These are phyloP conservation scores for Oryza glaberrima DNA, from an alignment of 176 grass and related monocot species.

Conservation along the genomic window DNA sequence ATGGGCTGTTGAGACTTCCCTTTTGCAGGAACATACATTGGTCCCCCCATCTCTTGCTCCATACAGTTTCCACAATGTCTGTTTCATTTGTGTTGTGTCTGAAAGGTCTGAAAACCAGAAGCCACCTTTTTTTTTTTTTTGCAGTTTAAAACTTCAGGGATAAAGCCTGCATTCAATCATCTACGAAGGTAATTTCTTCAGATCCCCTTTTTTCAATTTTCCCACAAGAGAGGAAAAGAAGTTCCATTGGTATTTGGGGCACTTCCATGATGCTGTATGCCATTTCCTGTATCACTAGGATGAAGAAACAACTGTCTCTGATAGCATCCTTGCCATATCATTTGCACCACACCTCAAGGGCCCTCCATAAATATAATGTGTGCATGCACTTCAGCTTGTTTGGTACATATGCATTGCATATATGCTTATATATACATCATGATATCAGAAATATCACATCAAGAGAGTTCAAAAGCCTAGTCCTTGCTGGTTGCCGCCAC, in stretches of 20 bases:
- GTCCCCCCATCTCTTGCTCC: constrained; percentile 22
- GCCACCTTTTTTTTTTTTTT: constrained; percentile 21
- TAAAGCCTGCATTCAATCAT: constrained; percentile 1
- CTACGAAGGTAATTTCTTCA: neutral
- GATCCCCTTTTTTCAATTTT: neutral
- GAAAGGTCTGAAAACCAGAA: neutral
- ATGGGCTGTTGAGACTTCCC: constrained; percentile 36
- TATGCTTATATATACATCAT: constrained; percentile 12
- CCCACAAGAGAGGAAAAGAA: neutral
- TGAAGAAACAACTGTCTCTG: neutral
- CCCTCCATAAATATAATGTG: constrained; percentile 5
- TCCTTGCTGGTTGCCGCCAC: constrained; percentile 14
- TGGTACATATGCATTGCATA: constrained; percentile 19
- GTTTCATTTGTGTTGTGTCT: neutral
- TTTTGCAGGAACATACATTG: constrained; percentile 18
- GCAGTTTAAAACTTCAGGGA: neutral
- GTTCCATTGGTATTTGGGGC: neutral
- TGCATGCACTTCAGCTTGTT: constrained; percentile 17
- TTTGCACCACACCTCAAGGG: neutral
- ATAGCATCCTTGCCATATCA: constrained; percentile 19
- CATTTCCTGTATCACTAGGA: constrained; percentile 6
- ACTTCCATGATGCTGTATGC: neutral
- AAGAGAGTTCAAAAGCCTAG: constrained; percentile 25
- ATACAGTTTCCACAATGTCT: neutral
- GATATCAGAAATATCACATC: neutral